These are phyloP conservation scores for Crataegus laevigata DNA, from an alignment of 306 rosid genomes.

Conservation along the genomic window DNA sequence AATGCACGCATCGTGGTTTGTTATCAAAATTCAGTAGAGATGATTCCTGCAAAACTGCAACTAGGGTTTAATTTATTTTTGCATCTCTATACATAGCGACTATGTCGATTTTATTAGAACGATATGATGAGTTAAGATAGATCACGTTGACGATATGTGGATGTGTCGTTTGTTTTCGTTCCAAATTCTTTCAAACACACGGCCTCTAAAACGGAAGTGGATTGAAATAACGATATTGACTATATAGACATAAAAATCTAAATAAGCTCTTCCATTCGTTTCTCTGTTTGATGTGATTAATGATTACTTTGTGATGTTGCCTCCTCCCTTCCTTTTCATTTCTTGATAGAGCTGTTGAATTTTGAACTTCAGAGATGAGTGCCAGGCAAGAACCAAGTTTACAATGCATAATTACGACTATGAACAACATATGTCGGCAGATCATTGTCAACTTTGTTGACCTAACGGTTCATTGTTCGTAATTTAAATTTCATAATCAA, in stretches of 20 bases:
- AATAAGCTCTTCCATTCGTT: not conserved
- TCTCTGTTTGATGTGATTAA: not conserved
- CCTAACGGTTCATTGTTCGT: no score
- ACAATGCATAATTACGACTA: no score
- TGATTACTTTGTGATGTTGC: not conserved
- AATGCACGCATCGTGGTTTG: not conserved
- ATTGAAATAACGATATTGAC: not conserved
- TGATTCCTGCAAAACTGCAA: not conserved
- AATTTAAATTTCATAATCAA: no score
- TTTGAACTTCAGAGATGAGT: no score
- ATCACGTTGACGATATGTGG: not conserved
- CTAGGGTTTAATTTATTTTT: slow-evolving; percentile 3
- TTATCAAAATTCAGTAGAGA: not conserved
- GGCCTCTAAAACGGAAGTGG: not conserved
- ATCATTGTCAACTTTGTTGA: no score
- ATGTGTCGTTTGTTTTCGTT: not conserved
- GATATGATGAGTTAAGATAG: slow-evolving; percentile 10
- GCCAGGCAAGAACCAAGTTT: no score
- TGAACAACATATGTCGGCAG: no score
- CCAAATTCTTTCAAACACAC: not conserved
- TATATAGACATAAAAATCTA: not conserved
- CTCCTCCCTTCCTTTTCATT: accelerated
- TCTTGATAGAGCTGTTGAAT: no score
- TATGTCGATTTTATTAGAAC: slow-evolving; percentile 3
- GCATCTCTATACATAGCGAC: not conserved